Evolutionary conservation across 192 early-diverging fungal species (phyloP), one percentile per base, ranked within the genome.

Genomic region (Phycomyces blakesleeanus): DNA sequence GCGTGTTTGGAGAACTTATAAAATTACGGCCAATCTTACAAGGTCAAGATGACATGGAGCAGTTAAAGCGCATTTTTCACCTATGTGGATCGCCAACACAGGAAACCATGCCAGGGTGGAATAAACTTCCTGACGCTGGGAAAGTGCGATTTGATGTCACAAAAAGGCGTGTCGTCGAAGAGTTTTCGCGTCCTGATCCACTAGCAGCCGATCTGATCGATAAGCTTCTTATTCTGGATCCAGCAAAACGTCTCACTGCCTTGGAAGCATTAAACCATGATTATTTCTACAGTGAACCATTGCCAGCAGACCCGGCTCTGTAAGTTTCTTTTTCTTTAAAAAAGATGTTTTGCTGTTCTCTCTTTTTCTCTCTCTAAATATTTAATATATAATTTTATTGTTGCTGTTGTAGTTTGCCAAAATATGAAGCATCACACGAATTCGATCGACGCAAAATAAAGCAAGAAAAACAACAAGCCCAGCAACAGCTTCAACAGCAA

Each of bases 1-100:
- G 97, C 79, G 89, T 99, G 3, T 91, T 98, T 81, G 97, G 89
- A 12, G 97, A 99, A 76, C 94, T 99, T 83, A 73, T 96, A 44
- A 81, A 83, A 56, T 80, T 88, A 25, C 78, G 83, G 52, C 91
- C 97, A 2, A 85, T 99, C 42, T 83, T 99, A 52, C 87, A 84
- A 56, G 95, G 91, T 42, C 54, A 49, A n/a, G 85, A 90, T 3
- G 97, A 99, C 55, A 59, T 91, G 20, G 88, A 92, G 57, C 93
- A 96, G 73, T 64, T 97, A 51, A 89, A 91, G 22, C 81, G 85
- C 51, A 91, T 97, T 38, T 94, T 94, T 74, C 75, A 76, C n/a
- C 64, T 96, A n/a, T 93, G 91, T 58, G 97, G 97, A 9, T 89
- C 94, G 11, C 96, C 95, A 6, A 91, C 82, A 5, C 78, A 90